phyloP scores from a whole-genome alignment of 257 asterid species.

The Salvia splendens region DNA sequence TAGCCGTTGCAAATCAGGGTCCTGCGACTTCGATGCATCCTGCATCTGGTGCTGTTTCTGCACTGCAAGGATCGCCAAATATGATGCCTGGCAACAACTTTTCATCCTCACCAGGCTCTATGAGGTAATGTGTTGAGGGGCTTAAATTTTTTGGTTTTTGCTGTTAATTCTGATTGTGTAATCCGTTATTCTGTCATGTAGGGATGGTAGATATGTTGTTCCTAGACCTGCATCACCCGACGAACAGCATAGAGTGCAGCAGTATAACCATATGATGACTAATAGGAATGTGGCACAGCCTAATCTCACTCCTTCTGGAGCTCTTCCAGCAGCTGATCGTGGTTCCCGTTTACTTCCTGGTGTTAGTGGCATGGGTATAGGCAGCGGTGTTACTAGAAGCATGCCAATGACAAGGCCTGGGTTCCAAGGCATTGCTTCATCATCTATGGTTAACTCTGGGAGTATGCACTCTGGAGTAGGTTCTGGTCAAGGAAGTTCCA shows the following conservation, averaged over 20 bases:
- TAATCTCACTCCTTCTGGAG: conserved; percentile 61
- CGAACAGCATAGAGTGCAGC: conserved; percentile 87
- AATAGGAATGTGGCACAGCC: conserved; percentile 61
- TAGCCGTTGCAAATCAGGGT: conserved; percentile 58
- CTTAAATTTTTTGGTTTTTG: conserved; percentile 17
- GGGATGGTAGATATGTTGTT: conserved; percentile 75
- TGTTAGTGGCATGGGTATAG: conserved; percentile 60
- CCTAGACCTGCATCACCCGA: conserved; percentile 73
- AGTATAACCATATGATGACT: conserved; percentile 61
- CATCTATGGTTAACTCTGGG: conserved; percentile 70
- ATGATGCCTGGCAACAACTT: conserved; percentile 68
- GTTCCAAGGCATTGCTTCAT: conserved; percentile 65
- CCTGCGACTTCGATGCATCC: conserved; percentile 52
- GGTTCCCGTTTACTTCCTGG: conserved; percentile 64
- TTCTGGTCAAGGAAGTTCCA: conserved; percentile 67
- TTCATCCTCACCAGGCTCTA: conserved; percentile 60
- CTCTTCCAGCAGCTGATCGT: conserved; percentile 67
- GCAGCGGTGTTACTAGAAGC: conserved; percentile 60
- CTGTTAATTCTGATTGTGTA: conserved; percentile 13
- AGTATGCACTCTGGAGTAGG: conserved; percentile 68
- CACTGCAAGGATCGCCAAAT: conserved; percentile 65
- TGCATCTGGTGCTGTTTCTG: conserved; percentile 54
- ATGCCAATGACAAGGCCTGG: conserved; percentile 76
- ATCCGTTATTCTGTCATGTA: conserved; percentile 26
- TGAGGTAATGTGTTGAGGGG: conserved; percentile 56